These are phyloP conservation scores for Mortierella sp. DNA, from an alignment of 371 early-diverging fungal species.

Conservation along the genomic window DNA sequence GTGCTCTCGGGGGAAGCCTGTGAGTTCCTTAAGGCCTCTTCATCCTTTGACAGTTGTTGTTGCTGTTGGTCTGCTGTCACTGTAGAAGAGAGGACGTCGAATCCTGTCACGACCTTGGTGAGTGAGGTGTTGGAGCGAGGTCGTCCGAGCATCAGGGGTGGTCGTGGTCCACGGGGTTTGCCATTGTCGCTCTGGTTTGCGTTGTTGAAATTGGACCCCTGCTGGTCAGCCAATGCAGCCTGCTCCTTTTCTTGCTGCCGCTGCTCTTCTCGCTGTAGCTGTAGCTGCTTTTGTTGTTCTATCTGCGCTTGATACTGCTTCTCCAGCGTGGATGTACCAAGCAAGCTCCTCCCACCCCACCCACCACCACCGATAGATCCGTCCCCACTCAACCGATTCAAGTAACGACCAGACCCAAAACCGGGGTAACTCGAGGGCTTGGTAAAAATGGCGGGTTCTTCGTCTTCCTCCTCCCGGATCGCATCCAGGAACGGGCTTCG, in stretches of 20 bases:
- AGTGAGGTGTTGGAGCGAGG: slow-evolving; percentile 47
- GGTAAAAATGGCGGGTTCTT: slow-evolving; percentile 45
- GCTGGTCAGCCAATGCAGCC: slow-evolving; percentile 16
- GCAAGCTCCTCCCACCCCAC: slow-evolving; percentile 23
- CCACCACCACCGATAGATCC: slow-evolving; percentile 21
- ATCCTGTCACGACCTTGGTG: slow-evolving; percentile 38
- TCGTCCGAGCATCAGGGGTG: slow-evolving; percentile 38
- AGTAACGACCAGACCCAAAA: slow-evolving; percentile 29
- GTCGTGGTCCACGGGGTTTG: slow-evolving; percentile 56
- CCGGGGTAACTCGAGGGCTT: slow-evolving; percentile 54
- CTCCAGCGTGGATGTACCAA: slow-evolving; percentile 15
- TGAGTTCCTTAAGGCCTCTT: slow-evolving; percentile 20
- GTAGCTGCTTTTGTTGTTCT: slow-evolving; percentile 18
- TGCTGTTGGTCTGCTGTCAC: neutral
- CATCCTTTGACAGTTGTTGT: neutral
- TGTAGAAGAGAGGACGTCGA: slow-evolving; percentile 23
- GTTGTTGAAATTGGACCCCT: slow-evolving; percentile 34
- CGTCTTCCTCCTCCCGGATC: slow-evolving; percentile 55
- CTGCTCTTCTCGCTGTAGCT: slow-evolving; percentile 13
- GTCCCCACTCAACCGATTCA: slow-evolving; percentile 38
- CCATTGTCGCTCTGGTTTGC: slow-evolving; percentile 39
- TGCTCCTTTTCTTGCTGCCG: neutral
- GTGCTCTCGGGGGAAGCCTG: slow-evolving; percentile 48
- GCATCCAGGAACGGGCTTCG: slow-evolving; percentile 54
- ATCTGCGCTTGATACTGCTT: slow-evolving; percentile 18